A percentile compares a stretch with the other conserved stretches of the same genome.
These are phyloP conservation scores for Boletus vinaceobasis DNA, from an alignment of 768 basidiomycete genomes.

Conservation along the genomic window DNA sequence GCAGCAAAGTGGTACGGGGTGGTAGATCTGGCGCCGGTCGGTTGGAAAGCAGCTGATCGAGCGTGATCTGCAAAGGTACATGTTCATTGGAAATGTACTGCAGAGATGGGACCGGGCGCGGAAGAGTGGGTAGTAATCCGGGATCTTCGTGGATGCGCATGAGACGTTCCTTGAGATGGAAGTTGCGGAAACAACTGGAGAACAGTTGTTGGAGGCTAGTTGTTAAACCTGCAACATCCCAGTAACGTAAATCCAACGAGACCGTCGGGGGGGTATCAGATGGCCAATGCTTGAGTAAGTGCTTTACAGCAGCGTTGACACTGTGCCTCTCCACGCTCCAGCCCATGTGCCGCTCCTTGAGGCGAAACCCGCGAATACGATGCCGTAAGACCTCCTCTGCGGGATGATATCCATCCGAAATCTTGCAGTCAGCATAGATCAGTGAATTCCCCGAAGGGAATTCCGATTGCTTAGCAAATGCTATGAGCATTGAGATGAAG, in stretches of 20 bases:
- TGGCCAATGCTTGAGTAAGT: constrained; percentile 12
- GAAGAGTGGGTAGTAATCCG: background rate
- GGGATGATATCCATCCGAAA: constrained; percentile 14
- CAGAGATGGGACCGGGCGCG: fast-evolving
- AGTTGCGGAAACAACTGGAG: constrained; percentile 1
- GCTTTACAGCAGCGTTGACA: background rate
- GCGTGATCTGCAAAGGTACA: background rate
- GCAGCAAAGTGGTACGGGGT: background rate
- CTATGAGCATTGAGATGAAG: constrained; percentile 26
- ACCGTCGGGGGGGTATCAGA: background rate
- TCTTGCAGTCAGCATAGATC: constrained; percentile 1
- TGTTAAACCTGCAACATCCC: background rate
- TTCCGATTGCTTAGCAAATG: too few species aligned
- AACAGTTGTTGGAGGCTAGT: background rate
- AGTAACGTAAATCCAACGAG: background rate
- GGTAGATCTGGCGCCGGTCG: background rate
- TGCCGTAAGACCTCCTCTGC: background rate
- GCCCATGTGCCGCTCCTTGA: background rate
- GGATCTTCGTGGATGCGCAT: background rate
- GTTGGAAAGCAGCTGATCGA: background rate
- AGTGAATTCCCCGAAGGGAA: background rate
- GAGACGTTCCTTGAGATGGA: background rate
- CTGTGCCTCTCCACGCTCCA: too few species aligned
- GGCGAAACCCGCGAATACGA: background rate
- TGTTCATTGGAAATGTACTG: background rate